Conservation (phyloP, 768 basidiomycete genomes). For the Candolleomyces efflorescens region DNA sequence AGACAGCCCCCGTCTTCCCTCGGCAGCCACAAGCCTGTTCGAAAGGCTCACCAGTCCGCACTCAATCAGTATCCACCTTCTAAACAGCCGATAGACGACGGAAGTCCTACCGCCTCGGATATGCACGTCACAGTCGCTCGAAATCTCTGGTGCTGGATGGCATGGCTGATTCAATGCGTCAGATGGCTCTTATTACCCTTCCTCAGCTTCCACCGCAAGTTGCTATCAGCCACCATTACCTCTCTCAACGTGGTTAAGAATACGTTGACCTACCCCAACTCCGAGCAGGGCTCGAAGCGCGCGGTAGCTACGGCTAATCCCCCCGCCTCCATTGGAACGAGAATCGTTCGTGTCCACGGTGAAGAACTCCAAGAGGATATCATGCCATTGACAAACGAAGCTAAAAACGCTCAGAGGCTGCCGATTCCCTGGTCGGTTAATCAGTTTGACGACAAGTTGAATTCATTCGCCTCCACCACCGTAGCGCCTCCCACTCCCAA, state of each 20-base stretch:
- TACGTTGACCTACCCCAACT: not conserved
- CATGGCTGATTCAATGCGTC: not conserved
- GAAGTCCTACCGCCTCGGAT: not conserved
- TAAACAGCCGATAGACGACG: not conserved
- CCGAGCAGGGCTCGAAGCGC: not conserved
- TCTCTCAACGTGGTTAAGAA: not conserved
- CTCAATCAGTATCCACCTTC: not conserved
- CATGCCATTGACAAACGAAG: not conserved
- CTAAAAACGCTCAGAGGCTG: not conserved
- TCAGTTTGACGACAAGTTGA: not conserved
- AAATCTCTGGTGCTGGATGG: not conserved
- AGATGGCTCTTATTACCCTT: not conserved
- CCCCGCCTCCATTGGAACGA: not conserved
- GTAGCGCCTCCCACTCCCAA: no score
- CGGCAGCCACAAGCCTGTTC: slow-evolving; percentile 3
- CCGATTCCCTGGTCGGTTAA: not conserved
- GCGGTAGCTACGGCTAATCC: no score
- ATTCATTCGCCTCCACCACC: not conserved
- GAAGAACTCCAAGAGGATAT: not conserved
- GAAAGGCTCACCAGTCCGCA: slow-evolving; percentile 1
- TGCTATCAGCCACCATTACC: not conserved
- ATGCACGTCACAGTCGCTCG: not conserved
- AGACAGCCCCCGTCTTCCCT: not conserved
- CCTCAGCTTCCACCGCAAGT: not conserved
- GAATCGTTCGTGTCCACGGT: slow-evolving; percentile 1